Base-by-base conservation (phyloP, 805 yeast genomes). In the Millerozyma acaciae region DNA sequence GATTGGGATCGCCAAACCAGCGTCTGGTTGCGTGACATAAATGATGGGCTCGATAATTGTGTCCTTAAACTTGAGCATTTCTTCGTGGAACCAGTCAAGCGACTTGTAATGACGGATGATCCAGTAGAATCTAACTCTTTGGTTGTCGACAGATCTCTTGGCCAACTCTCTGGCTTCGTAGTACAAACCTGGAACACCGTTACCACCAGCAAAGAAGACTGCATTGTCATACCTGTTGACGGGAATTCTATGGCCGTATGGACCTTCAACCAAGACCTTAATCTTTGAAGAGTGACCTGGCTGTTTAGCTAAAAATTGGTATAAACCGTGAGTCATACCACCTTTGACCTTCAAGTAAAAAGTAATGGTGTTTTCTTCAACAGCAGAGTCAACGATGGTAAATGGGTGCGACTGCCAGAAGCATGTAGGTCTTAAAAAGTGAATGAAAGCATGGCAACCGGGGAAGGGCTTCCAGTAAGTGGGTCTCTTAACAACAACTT, bases 331-430 rank as follows among this genome's bases (percentile, higher is more conserved):
- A 2, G 69, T 63, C 5, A 62, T 47, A 16, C 70, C 70, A 1
- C 55, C 53, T 34, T 65, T 64, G 8, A 61, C 58, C 39, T 63
- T 64, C 33, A 56, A 51, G 46, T 51, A 62, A 18, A 64, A 51
- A 2, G 48, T 44, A 14, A 65, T 49, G 5, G 43, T 37, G 10
- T 47, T 36, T 8, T 42, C 37, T 15, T 32, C 14, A 10, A 47
- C 51, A 23, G 45, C 24, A 32, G 57, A 34, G 33, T 53, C 58
- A 19, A 57, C 50, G 33, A 57, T 59, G 1, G 70, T 60, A 38
- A 65, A 65, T 6, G 70, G 70, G 43, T 65, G 71, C 5, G 68
- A 60, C 48, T 65, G 70, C 66, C 66, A 65, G 44, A 65, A 65
- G 43, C 53, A 60, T 15, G 48, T 28, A 9, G 60, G 55, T 28